Evolutionary conservation across 306 rosid genomes (phyloP).

Genomic region (Pyrus bretschneideri): DNA sequence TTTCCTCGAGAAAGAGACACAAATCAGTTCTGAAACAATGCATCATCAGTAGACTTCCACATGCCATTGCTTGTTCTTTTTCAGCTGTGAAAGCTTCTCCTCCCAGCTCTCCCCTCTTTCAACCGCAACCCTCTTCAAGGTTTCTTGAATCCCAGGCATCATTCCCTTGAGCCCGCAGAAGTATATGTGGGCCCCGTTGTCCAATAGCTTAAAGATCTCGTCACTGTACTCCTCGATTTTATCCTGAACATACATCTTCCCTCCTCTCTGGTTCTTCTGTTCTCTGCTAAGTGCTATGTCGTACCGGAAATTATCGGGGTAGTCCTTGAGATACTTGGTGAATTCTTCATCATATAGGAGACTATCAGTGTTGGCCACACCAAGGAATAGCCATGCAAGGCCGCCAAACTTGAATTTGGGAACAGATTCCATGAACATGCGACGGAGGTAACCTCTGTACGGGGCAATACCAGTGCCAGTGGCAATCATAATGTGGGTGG

Average conservation of each 20-base stretch:
- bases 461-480: constrained; percentile 97
- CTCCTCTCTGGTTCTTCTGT: constrained; percentile 79
- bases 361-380: constrained; percentile 84
- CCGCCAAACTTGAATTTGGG: constrained; percentile 81
- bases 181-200: constrained; percentile 84
- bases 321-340: constrained; percentile 71
- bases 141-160: constrained; percentile 99
- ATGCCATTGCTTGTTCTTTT: constrained; percentile 99
- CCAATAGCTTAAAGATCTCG: constrained; percentile 77
- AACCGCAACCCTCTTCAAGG: constrained; percentile 82
- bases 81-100: constrained; percentile 77
- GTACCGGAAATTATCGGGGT: constrained; percentile 72
- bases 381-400: constrained; percentile 94
- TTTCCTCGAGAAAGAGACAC: not conserved
- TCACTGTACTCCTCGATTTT: constrained; percentile 95
- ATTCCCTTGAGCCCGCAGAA: constrained; percentile 96
- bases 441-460: constrained; percentile 88
- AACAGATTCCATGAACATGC: constrained; percentile 93
- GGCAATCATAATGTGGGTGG: constrained; percentile 96
- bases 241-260: constrained; percentile 97
- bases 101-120: constrained; percentile 91
- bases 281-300: constrained; percentile 83
- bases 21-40: not conserved
- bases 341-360: constrained; percentile 88
- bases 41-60: constrained; percentile 82